These are phyloP conservation scores for Phytomonas sp. DNA, from an alignment of 208 protist genomes.

Conservation along the genomic window DNA sequence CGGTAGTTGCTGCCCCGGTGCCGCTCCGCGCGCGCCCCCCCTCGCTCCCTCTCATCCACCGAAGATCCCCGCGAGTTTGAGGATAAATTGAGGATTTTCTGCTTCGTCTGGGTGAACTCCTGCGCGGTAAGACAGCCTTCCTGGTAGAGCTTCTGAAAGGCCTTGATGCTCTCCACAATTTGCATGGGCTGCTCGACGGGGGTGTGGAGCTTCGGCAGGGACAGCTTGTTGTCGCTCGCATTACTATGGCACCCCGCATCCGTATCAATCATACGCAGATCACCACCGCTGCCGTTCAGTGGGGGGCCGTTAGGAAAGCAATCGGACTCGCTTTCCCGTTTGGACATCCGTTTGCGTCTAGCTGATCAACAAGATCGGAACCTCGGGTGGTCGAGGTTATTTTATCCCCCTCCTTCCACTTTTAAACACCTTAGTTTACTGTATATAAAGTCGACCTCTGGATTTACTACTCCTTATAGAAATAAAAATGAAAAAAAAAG, in stretches of 20 bases:
- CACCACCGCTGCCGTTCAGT: neutral
- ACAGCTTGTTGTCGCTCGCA: constrained; percentile 2
- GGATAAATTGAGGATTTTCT: constrained; percentile 39
- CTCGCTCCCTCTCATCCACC: neutral
- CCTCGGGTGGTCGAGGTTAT: neutral
- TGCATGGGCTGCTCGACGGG: constrained; percentile 26
- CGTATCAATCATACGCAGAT: neutral
- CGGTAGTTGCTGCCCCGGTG: constrained; percentile 4
- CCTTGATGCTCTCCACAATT: constrained; percentile 56
- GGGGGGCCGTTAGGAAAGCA: neutral
- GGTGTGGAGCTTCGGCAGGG: neutral
- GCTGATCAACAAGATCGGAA: neutral
- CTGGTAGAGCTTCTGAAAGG: constrained; percentile 57
- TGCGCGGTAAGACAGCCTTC: constrained; percentile 52
- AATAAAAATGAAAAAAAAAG: constrained; percentile 13
- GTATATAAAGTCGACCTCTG: neutral
- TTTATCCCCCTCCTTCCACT: neutral
- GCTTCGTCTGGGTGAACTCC: constrained; percentile 73
- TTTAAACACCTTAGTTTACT: neutral
- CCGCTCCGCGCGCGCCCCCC: neutral
- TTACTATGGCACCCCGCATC: neutral
- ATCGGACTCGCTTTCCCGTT: neutral
- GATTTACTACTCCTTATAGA: neutral
- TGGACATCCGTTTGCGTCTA: neutral
- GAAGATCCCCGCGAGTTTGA: neutral